Percentiles rank a stretch among this genome's conserved stretches.
These are phyloP conservation scores for Bothriochloa decipiens DNA, from an alignment of 176 grass and related monocot species.

Conservation along the genomic window DNA sequence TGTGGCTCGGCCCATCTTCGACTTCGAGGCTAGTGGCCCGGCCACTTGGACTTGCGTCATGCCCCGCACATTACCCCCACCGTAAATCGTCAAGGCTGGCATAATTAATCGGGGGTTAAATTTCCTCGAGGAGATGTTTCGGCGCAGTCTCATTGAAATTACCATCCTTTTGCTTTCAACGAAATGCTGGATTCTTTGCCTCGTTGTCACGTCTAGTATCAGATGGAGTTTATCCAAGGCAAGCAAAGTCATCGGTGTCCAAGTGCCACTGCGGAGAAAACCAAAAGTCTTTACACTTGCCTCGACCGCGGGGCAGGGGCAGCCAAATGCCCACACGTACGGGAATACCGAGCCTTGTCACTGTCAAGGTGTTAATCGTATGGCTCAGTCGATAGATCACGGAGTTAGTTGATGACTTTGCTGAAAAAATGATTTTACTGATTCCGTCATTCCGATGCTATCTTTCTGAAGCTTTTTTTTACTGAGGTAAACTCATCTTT, in stretches of 20 bases:
- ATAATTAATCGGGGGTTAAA: not conserved
- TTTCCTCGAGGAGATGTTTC: not conserved
- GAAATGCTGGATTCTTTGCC: not conserved
- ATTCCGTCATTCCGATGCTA: not conserved
- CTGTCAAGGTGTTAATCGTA: not conserved
- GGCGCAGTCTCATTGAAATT: not conserved
- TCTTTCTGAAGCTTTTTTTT: not conserved
- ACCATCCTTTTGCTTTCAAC: not conserved
- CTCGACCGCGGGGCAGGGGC: slow-evolving; percentile 3
- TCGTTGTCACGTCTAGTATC: not conserved
- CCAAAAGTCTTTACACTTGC: not conserved
- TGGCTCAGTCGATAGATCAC: not conserved
- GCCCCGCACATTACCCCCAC: not conserved
- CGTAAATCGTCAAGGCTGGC: not conserved
- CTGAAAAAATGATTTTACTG: not conserved
- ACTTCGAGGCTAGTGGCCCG: not conserved
- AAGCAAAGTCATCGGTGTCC: slow-evolving; percentile 9
- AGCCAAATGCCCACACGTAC: not conserved
- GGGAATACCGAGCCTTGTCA: not conserved
- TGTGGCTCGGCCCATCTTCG: no score
- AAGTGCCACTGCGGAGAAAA: not conserved
- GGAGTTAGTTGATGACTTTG: not conserved
- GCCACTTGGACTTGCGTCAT: slow-evolving; percentile 1
- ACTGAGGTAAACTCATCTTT: not conserved
- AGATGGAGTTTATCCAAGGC: not conserved